Base-by-base conservation (phyloP, 768 basidiomycete species). In the Udeniomyces megalosporus region DNA sequence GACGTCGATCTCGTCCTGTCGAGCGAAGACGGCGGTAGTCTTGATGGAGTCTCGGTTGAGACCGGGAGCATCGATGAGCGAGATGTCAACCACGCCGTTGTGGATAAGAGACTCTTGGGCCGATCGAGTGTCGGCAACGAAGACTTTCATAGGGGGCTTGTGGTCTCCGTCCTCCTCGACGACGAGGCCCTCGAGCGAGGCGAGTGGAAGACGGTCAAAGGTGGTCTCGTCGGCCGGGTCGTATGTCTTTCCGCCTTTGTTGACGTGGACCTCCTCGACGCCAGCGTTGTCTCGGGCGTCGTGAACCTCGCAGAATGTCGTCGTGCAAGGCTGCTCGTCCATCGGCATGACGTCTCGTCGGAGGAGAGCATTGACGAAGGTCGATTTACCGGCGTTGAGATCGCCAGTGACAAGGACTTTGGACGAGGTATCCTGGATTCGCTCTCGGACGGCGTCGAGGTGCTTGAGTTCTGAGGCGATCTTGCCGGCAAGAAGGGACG, bases 351-450 rank as follows among this genome's bases (percentile, higher is more conserved):
- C 83, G 70, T 88, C 82, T 6, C 90, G 80, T 50, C 90, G 79
- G 4, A 99, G 81, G 35, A 99, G 78, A 4, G 93, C 88, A 70
- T 99, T 99, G 71, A 99, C 89, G 71, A 99, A 88, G 0, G 95
- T 97, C 22, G 91, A 95, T 75, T 99, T 99, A 69, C 95, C 95
- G 38, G 95, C 86, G 72, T 99, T 99, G 63, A 99, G 79, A 72
- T 99, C 95, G 64, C 95, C 95, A 26, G 95, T 97, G 62, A 99
- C 90, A 66, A 99, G 82, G 54, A 99, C 90, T 73, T 95, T 89
- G 69, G 90, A 93, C 0, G 88, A 86, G 6, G 84, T 89, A 73
- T 96, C 92, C 71, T 86, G 79, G 15, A 97, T 83, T 45, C 95
- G 88, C 54, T 81, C 78, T 35, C 84, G 84, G 66, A 99, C 84